Percentiles rank a stretch among this genome's conserved stretches.
Evolutionary conservation across 2,329 filamentous ascomycete genomes (phyloP).

Genomic region (Aspergillus phoenicis): DNA sequence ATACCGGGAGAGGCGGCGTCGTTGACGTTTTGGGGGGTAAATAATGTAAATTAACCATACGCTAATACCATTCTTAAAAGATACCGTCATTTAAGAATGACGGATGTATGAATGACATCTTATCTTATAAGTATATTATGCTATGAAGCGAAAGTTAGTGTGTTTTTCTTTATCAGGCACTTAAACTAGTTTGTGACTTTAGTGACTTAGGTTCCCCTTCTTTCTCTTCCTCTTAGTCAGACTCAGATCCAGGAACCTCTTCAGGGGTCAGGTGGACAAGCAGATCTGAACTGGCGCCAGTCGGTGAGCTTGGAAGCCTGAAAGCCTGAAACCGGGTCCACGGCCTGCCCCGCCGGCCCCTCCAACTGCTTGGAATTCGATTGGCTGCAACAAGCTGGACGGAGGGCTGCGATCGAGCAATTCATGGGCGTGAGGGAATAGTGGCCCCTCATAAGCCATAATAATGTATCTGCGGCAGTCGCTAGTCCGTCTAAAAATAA

Average conservation of each 20-base stretch:
- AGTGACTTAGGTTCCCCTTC: too few relatives aligned
- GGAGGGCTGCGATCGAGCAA: constrained; percentile 3
- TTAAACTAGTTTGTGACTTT: too few relatives aligned
- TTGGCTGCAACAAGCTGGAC: constrained; percentile 16
- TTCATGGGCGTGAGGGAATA: constrained; percentile 9
- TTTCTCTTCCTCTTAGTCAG: background rate
- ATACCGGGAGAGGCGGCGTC: constrained; percentile 31
- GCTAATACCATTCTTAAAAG: too few relatives aligned
- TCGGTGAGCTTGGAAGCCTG: constrained; percentile 6
- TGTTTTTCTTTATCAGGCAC: too few relatives aligned
- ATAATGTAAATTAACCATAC: too few relatives aligned
- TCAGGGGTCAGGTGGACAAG: background rate
- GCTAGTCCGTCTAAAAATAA: constrained; percentile 19
- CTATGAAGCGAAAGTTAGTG: background rate
- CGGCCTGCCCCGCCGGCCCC: constrained; percentile 4
- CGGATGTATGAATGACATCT: too few relatives aligned
- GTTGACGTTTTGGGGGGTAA: constrained; percentile 8
- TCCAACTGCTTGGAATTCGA: background rate
- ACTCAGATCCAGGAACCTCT: background rate
- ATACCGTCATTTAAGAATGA: too few relatives aligned
- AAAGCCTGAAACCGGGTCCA: constrained; percentile 24
- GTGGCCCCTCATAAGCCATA: constrained; percentile 6
- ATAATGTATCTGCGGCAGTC: background rate
- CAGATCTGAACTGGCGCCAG: constrained; percentile 7
- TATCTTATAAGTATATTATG: background rate